phyloP scores from a whole-genome alignment of 306 rosid species.

The Lablab purpureus region DNA sequence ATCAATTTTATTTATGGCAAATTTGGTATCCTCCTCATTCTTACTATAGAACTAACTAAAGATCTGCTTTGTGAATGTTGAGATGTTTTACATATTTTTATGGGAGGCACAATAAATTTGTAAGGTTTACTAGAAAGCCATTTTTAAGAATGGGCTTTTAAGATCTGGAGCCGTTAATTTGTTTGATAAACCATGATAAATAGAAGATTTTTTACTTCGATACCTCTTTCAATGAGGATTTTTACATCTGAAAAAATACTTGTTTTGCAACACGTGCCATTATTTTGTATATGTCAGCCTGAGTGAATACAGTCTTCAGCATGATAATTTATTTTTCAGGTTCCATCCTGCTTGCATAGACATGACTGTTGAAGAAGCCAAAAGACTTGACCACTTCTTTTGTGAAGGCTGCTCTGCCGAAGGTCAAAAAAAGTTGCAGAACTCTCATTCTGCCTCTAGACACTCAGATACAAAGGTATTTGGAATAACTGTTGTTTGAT shows the following conservation, averaged over 20 bases:
- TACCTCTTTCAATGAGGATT: background rate
- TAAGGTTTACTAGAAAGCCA: conserved; percentile 31
- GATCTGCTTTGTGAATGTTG: conserved; percentile 13
- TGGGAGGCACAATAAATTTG: conserved; percentile 29
- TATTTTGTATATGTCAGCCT: conserved; percentile 24
- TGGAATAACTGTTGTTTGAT: conserved; percentile 15
- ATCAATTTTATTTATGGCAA: conserved; percentile 4
- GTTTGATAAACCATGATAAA: conserved; percentile 21
- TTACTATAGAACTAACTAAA: conserved; percentile 11
- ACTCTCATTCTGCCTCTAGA: conserved; percentile 73
- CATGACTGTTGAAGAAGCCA: conserved; percentile 94
- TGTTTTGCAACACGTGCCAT: conserved; percentile 37
- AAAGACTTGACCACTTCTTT: conserved; percentile 88
- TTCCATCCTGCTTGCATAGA: conserved; percentile 99
- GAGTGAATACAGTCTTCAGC: conserved; percentile 52
- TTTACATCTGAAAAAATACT: background rate
- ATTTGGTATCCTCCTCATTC: conserved; percentile 1
- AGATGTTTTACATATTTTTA: conserved; percentile 21
- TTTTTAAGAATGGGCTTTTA: conserved; percentile 32
- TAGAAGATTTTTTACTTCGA: conserved; percentile 3
- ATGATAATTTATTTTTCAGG: conserved; percentile 77
- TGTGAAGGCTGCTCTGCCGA: conserved; percentile 93
- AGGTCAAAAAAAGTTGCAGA: conserved; percentile 90
- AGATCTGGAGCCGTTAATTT: conserved; percentile 28
- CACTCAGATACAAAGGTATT: conserved; percentile 84